Percentiles rank a stretch among this genome's conserved stretches.
Conservation (phyloP, 805 yeast genomes). For the Hanseniaspora osmophila region DNA sequence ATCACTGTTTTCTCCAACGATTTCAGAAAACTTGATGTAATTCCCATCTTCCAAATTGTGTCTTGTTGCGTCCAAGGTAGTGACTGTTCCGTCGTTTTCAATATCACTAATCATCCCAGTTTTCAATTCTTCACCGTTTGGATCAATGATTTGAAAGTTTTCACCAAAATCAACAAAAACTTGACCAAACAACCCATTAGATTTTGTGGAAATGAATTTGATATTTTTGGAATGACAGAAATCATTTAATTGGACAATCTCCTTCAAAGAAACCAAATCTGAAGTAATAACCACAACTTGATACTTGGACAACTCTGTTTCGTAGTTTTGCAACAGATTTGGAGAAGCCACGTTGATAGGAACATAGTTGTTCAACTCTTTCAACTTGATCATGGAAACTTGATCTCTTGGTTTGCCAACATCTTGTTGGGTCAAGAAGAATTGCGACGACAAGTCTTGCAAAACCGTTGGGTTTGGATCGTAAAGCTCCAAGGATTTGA, state of each 20-base stretch:
- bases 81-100: constrained; percentile 79
- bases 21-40: constrained; percentile 73
- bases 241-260: constrained; percentile 60
- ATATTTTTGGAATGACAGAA: constrained; percentile 61
- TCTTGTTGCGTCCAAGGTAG: constrained; percentile 80
- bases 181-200: constrained; percentile 78
- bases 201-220: constrained; percentile 68
- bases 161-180: constrained; percentile 86
- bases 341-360: constrained; percentile 54
- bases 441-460: constrained; percentile 77
- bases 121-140: constrained; percentile 85
- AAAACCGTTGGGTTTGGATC: constrained; percentile 62
- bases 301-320: constrained; percentile 35
- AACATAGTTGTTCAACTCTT: constrained; percentile 81
- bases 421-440: constrained; percentile 58
- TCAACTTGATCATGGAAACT: constrained; percentile 50
- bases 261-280: constrained; percentile 48
- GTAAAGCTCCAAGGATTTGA: constrained; percentile 71
- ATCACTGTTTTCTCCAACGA: constrained; percentile 51
- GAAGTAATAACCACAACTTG: constrained; percentile 79
- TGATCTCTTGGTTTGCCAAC: constrained; percentile 67
- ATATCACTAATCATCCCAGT: constrained; percentile 82
- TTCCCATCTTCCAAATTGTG: constrained; percentile 92
- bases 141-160: constrained; percentile 64
- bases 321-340: constrained; percentile 6